Percentiles rank a stretch among this genome's conserved stretches.
Evolutionary conservation across 2,329 filamentous ascomycete genomes (phyloP).

Genomic region (Diaporthe batatas): DNA sequence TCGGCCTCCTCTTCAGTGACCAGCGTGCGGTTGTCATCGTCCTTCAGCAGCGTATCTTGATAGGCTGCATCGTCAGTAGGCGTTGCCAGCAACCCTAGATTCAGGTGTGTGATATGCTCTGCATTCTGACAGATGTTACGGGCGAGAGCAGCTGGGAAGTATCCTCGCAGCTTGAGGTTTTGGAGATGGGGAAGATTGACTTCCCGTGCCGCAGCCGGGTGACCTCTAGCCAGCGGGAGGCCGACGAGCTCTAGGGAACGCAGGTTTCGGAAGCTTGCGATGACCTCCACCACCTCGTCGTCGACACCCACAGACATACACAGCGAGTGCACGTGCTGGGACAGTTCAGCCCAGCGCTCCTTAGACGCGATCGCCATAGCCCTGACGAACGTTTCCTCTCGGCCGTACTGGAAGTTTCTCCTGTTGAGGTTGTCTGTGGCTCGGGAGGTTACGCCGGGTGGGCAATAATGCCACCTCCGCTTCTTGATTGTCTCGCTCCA

Average conservation of each 20-base stretch:
- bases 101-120: not conserved
- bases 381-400: slow-evolving; percentile 11
- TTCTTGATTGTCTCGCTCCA: not conserved
- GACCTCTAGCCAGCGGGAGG: not conserved
- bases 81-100: not conserved
- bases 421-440: slow-evolving; percentile 1
- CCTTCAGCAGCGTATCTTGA: not conserved
- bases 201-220: not conserved
- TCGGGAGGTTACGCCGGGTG: not conserved
- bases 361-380: slow-evolving; percentile 2
- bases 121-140: slow-evolving; percentile 5
- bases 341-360: slow-evolving; percentile 5
- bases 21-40: not conserved
- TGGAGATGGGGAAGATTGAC: not conserved
- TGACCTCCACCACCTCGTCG: slow-evolving; percentile 2
- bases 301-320: slow-evolving; percentile 11
- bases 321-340: slow-evolving; percentile 2
- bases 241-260: slow-evolving; percentile 6
- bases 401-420: not conserved
- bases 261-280: not conserved
- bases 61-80: slow-evolving; percentile 7
- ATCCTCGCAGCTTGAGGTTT: slow-evolving; percentile 11
- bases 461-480: not conserved
- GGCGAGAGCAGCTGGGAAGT: not conserved
- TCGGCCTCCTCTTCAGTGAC: not conserved